Evolutionary conservation across 805 yeast genomes (phyloP).

Genomic region (Ogataea degrootiae): DNA sequence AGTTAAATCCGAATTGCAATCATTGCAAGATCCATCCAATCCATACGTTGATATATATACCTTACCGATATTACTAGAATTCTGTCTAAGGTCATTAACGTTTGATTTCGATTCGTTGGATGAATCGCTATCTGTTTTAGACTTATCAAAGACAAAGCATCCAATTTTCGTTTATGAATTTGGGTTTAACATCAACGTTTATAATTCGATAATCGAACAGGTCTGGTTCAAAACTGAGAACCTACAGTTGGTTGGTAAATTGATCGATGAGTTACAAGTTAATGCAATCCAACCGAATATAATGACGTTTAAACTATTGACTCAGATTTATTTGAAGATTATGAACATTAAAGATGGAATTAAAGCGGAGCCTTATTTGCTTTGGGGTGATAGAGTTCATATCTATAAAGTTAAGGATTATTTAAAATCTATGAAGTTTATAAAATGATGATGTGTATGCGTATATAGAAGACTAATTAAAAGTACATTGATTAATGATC

Average conservation of each 20-base stretch:
- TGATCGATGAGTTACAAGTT: slow-evolving; percentile 25
- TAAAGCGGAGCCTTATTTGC: slow-evolving; percentile 21
- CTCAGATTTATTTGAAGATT: slow-evolving; percentile 24
- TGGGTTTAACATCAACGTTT: slow-evolving; percentile 28
- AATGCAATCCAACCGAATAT: slow-evolving; percentile 30
- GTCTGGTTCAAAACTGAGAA: slow-evolving; percentile 27
- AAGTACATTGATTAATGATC: too few relatives aligned
- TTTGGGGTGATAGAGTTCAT: slow-evolving; percentile 27
- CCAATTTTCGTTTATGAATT: slow-evolving; percentile 28
- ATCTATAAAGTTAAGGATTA: slow-evolving; percentile 23
- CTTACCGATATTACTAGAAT: slow-evolving; percentile 24
- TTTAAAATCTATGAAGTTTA: slow-evolving; percentile 9
- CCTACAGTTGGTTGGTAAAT: slow-evolving; percentile 16
- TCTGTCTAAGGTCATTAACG: slow-evolving; percentile 27
- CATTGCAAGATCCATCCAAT: slow-evolving; percentile 11
- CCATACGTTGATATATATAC: slow-evolving; percentile 23
- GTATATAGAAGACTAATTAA: neutral
- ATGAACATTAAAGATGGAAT: slow-evolving; percentile 22
- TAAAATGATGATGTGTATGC: too few relatives aligned
- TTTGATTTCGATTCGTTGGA: slow-evolving; percentile 27
- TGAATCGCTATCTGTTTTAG: slow-evolving; percentile 18
- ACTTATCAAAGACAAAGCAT: slow-evolving; percentile 23
- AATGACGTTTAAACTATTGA: slow-evolving; percentile 22
- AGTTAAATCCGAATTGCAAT: slow-evolving; percentile 5
- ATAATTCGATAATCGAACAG: slow-evolving; percentile 24